A percentile compares a stretch with the other conserved stretches of the same genome.
These are phyloP conservation scores for Baudoinia panamericana DNA, from an alignment of 495 filamentous ascomycete species.

Conservation along the genomic window DNA sequence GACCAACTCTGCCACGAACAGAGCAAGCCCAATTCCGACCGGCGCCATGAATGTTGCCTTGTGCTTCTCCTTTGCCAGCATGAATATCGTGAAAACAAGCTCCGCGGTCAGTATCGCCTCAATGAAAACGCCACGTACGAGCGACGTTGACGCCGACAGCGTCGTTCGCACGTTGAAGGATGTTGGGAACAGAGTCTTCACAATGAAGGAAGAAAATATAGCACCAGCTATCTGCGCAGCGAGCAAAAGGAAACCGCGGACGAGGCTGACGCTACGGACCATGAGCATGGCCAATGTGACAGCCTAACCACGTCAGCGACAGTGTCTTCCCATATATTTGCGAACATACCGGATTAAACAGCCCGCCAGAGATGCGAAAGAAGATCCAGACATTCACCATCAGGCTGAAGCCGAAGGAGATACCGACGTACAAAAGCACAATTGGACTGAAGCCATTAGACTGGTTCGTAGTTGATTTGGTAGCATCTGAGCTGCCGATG, in stretches of 20 bases:
- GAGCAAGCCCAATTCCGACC: conserved; percentile 21
- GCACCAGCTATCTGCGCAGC: conserved; percentile 17
- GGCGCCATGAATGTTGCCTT: conserved; percentile 22
- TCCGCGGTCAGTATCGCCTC: conserved; percentile 22
- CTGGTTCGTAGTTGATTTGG: conserved; percentile 14
- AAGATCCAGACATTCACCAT: conserved; percentile 32
- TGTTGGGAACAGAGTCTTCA: conserved; percentile 17
- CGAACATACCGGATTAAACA: conserved; percentile 22
- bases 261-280: conserved; percentile 5
- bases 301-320: not conserved
- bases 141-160: conserved; percentile 10
- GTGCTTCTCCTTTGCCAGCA: conserved; percentile 25
- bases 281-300: conserved; percentile 20
- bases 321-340: not conserved
- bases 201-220: conserved; percentile 18
- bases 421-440: conserved; percentile 25
- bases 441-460: conserved; percentile 22
- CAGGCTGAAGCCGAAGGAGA: conserved; percentile 28
- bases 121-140: conserved; percentile 20
- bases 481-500: conserved; percentile 1
- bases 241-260: conserved; percentile 17
- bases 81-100: conserved; percentile 25
- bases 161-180: conserved; percentile 20
- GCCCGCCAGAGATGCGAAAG: conserved; percentile 27
- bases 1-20: conserved; percentile 21